Evolutionary conservation across 2,329 filamentous ascomycete species (phyloP), one percentile per base, ranked within the genome.

Genomic region (Colletotrichum musae): DNA sequence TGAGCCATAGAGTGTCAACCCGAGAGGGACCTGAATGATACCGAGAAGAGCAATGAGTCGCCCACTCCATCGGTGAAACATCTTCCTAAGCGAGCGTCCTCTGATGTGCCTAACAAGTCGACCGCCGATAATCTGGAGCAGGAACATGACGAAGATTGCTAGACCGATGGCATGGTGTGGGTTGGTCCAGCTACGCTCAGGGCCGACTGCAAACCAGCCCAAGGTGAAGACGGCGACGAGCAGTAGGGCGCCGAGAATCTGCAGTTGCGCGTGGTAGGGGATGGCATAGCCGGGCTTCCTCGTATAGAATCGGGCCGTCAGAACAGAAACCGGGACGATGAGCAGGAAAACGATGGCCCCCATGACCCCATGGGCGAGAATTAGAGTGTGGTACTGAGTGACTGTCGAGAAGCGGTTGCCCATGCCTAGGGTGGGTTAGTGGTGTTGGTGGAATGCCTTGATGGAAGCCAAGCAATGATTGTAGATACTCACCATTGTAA

Each of bases 1-100:
- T 36, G 95, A 97, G 6, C 96, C 96, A 76, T 98, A 99, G 1
- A 99, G 85, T 0, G 95, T 95, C 54, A 99, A 85, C 0, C 96
- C 96, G 0, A 99, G 86, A 0, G 96, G 93, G 12, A 99, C 89
- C 78, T 99, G 96, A 4, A 91, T 88, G 72, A 98, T 91, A 0
- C 94, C 96, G 4, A 99, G 84, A 18, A 98, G 81, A 3, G 93
- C 92, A 74, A 95, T 89, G 0, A 88, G 83, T 66, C 95, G 87
- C 18, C 96, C 96, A 18, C 93, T 82, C 94, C 96, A 98, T 77
- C 95, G 93, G 81, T 99, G 96, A 50, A 98, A 80, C 86, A 93
- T 86, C 45, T 85, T 79, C 21, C 87, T 82, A 15, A 88, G 75
- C 18, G 86, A 86, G 58, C 83, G 85, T 39, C 83, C 81, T 48